Percentiles rank a stretch among this genome's conserved stretches.
Conservation (phyloP, 306 rosid species). For the Castanea mollissima region DNA sequence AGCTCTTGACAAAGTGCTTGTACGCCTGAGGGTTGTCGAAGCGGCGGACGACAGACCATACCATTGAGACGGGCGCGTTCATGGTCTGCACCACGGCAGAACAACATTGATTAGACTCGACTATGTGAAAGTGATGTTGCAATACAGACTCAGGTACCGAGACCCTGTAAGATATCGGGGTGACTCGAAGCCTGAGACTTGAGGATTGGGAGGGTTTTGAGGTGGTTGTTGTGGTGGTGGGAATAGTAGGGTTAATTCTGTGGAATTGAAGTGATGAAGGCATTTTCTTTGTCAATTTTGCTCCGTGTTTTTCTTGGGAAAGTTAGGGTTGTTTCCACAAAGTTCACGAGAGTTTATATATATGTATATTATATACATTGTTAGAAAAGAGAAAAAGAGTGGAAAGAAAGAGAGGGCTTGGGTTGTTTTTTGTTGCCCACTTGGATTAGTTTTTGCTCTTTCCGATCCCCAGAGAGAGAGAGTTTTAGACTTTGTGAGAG, state of each 20-base stretch:
- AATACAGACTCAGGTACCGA: slow-evolving; percentile 42
- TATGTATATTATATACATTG: no score
- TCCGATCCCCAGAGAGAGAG: slow-evolving; percentile 8
- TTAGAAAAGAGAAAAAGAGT: background rate
- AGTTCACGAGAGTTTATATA: background rate
- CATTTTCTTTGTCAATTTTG: slow-evolving; percentile 28
- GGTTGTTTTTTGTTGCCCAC: slow-evolving; percentile 22
- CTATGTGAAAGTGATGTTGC: slow-evolving; percentile 47
- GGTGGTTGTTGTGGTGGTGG: slow-evolving; percentile 22
- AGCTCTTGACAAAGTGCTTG: slow-evolving; percentile 88
- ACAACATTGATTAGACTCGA: slow-evolving; percentile 66
- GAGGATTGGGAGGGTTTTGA: slow-evolving; percentile 32
- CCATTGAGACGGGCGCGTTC: slow-evolving; percentile 60
- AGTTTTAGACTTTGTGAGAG: background rate
- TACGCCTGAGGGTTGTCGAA: slow-evolving; percentile 91
- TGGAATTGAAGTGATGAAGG: slow-evolving; percentile 70
- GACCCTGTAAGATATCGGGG: background rate
- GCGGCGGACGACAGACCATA: slow-evolving; percentile 85
- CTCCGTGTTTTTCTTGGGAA: background rate
- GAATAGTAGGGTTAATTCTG: slow-evolving; percentile 42
- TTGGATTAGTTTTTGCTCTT: slow-evolving; percentile 42
- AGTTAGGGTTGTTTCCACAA: background rate
- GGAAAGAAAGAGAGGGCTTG: background rate
- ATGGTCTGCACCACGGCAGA: slow-evolving; percentile 69
- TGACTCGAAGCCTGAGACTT: background rate